Percentiles rank a stretch among this genome's conserved stretches.
phyloP scores from a whole-genome alignment of 345 rosid genomes.

The Citrus medica region DNA sequence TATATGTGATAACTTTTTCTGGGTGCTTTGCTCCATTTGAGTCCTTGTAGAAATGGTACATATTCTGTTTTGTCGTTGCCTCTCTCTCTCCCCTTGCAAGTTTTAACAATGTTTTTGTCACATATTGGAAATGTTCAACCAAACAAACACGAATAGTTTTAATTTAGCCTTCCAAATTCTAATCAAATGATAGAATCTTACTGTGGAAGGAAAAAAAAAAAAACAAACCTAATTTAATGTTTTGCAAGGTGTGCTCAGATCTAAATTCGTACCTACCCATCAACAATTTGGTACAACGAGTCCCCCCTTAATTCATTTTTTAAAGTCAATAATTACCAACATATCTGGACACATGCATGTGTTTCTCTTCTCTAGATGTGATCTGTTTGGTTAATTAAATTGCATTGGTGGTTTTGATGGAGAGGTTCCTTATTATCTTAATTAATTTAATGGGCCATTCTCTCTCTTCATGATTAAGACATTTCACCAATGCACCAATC shows the following conservation, averaged over 20 bases:
- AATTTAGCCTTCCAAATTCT: background rate
- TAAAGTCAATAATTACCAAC: constrained; percentile 6
- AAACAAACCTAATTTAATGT: background rate
- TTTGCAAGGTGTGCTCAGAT: constrained; percentile 4
- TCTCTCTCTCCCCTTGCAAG: background rate
- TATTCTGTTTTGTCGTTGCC: constrained; percentile 5
- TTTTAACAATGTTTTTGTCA: background rate
- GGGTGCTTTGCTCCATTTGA: background rate
- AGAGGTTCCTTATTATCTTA: background rate
- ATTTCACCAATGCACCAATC: constrained; percentile 14
- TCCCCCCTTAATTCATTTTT: background rate
- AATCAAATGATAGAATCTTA: background rate
- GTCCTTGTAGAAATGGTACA: background rate
- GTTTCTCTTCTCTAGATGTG: background rate
- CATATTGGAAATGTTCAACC: background rate
- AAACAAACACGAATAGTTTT: background rate
- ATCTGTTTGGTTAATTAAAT: background rate
- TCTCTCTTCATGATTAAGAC: constrained; percentile 20
- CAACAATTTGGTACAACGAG: constrained; percentile 14
- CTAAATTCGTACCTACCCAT: constrained; percentile 8
- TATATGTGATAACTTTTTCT: constrained; percentile 2
- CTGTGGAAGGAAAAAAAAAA: background rate
- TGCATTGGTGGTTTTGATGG: background rate
- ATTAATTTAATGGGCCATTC: background rate
- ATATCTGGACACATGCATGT: constrained; percentile 15